phyloP scores from a whole-genome alignment of 192 early-diverging fungal genomes.

The Coemansia sp. region DNA sequence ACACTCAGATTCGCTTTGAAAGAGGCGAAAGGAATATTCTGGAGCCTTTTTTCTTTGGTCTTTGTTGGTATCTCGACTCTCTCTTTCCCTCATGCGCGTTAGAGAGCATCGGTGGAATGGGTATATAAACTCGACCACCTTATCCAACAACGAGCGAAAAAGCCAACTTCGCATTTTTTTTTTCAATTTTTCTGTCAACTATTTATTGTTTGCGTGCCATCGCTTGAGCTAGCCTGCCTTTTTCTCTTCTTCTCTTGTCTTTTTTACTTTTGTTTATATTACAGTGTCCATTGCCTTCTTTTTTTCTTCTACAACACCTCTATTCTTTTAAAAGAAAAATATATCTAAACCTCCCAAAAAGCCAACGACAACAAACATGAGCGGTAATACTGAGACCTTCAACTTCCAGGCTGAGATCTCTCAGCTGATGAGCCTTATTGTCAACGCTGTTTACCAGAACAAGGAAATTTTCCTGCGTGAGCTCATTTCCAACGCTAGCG shows the following conservation, averaged over 20 bases:
- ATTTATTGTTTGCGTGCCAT: neutral
- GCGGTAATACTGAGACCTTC: conserved; percentile 69
- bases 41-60: neutral
- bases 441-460: conserved; percentile 99
- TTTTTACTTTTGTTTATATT: conserved; percentile 2
- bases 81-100: too few relatives aligned
- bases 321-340: too few relatives aligned
- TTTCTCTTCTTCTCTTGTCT: conserved; percentile 2
- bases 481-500: conserved; percentile 90
- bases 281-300: neutral
- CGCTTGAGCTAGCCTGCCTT: neutral
- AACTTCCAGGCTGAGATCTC: conserved; percentile 99
- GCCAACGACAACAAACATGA: conserved; percentile 31
- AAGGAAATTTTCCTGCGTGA: conserved; percentile 99
- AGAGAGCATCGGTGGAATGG: too few relatives aligned
- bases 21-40: neutral
- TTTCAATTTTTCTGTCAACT: neutral
- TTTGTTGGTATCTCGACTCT: too few relatives aligned
- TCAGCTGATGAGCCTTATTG: conserved; percentile 99
- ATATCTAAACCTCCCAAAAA: neutral
- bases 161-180: too few relatives aligned
- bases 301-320: neutral
- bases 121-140: neutral
- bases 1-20: too few relatives aligned
- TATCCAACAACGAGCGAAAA: too few relatives aligned